A percentile compares a stretch with the other conserved stretches of the same genome.
Evolutionary conservation across 257 asterid genomes (phyloP).

Genomic region (Osmanthus fragrans): DNA sequence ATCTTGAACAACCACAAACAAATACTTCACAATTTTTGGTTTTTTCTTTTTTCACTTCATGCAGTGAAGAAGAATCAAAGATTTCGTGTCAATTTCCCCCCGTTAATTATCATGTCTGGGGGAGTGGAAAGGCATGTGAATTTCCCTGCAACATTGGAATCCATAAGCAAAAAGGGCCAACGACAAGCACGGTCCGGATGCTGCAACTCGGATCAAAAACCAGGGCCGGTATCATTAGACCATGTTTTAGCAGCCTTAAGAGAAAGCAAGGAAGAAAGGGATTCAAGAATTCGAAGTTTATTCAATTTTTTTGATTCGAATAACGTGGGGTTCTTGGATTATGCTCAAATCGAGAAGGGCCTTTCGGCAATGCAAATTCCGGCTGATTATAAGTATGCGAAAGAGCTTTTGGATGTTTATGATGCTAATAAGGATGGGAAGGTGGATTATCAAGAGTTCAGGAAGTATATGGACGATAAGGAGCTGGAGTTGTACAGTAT

Average conservation of each 20-base stretch:
- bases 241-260: slow-evolving; percentile 80
- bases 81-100: neutral
- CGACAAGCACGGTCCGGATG: slow-evolving; percentile 51
- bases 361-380: slow-evolving; percentile 91
- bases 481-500: slow-evolving; percentile 89
- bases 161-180: slow-evolving; percentile 24
- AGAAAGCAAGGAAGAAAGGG: slow-evolving; percentile 84
- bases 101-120: slow-evolving; percentile 37
- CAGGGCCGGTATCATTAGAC: slow-evolving; percentile 85
- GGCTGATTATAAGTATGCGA: slow-evolving; percentile 91
- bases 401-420: slow-evolving; percentile 81
- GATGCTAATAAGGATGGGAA: slow-evolving; percentile 90
- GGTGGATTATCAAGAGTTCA: slow-evolving; percentile 88
- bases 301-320: slow-evolving; percentile 76
- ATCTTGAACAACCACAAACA: slow-evolving; percentile 30
- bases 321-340: slow-evolving; percentile 77
- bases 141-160: slow-evolving; percentile 48
- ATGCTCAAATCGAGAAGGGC: slow-evolving; percentile 71
- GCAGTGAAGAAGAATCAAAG: slow-evolving; percentile 20
- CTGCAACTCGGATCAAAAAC: slow-evolving; percentile 76
- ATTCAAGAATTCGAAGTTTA: slow-evolving; percentile 64
- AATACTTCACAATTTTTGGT: neutral
- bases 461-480: slow-evolving; percentile 96
- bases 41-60: neutral
- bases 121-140: slow-evolving; percentile 61